Conservation (phyloP, 257 asterid species). For the Rauvolfia tetraphylla region DNA sequence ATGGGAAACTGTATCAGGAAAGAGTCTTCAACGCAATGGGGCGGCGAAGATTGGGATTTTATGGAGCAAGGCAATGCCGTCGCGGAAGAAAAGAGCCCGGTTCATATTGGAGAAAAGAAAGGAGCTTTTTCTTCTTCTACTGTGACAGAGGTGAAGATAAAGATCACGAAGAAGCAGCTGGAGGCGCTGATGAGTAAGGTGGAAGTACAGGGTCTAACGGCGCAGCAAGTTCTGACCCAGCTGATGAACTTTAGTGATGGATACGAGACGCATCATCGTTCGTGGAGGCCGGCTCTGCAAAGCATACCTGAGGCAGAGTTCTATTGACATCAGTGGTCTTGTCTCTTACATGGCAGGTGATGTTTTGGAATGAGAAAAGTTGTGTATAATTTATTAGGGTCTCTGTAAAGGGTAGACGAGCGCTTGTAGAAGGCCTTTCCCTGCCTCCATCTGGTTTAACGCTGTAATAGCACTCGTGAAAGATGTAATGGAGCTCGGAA, state of each 20-base stretch:
- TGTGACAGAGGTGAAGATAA: conserved; percentile 53
- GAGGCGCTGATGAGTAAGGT: conserved; percentile 36
- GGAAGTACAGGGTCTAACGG: conserved; percentile 31
- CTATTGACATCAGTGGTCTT: not conserved
- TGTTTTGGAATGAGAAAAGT: not conserved
- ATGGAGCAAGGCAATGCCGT: conserved; percentile 16
- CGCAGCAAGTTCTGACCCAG: conserved; percentile 33
- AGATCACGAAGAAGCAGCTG: conserved; percentile 51
- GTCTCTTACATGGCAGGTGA: not conserved
- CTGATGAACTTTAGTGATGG: conserved; percentile 29
- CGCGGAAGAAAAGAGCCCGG: not conserved
- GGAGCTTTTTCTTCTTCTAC: not conserved
- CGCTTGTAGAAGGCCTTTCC: not conserved
- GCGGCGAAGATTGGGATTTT: conserved; percentile 71
- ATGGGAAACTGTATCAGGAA: conserved; percentile 70
- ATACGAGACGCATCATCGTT: conserved; percentile 22
- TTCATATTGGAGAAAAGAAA: not conserved
- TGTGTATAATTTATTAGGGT: not conserved
- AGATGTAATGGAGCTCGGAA: not conserved
- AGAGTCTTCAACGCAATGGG: conserved; percentile 49
- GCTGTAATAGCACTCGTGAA: too few relatives aligned
- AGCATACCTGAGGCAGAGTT: conserved; percentile 53
- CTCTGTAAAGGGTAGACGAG: not conserved
- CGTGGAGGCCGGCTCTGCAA: conserved; percentile 54
- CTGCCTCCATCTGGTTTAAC: too few relatives aligned